Percentiles rank a stretch among this genome's conserved stretches.
Conservation (phyloP, 78 protist genomes). For the Planoprotostelium fungivorum region DNA sequence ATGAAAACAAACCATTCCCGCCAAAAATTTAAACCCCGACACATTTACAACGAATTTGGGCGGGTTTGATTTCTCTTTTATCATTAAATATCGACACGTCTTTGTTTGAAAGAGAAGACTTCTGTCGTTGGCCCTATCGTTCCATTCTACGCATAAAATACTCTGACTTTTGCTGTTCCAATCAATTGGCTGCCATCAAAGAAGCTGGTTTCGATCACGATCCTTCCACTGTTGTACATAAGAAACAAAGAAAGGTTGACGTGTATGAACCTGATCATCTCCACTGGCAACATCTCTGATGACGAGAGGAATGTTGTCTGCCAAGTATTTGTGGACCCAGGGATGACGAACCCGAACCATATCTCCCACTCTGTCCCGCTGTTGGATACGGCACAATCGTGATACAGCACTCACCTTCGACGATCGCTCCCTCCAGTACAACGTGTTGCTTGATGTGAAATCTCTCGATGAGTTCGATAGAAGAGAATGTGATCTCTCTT, state of each 20-base stretch:
- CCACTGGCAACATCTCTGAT: conserved; percentile 22
- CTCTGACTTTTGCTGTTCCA: not conserved
- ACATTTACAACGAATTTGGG: too few relatives aligned
- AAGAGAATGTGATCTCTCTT: not conserved
- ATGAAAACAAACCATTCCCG: too few relatives aligned
- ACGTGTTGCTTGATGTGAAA: conserved; percentile 16
- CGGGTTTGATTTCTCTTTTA: too few relatives aligned
- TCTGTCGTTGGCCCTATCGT: too few relatives aligned
- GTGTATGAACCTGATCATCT: not conserved
- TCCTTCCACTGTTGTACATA: not conserved
- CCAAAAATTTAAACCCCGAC: too few relatives aligned
- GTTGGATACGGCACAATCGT: not conserved
- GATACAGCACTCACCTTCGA: conserved; percentile 10
- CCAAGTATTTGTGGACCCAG: conserved; percentile 45
- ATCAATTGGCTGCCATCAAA: not conserved
- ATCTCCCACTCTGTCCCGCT: conserved; percentile 1
- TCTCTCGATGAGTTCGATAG: not conserved
- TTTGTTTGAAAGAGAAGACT: too few relatives aligned
- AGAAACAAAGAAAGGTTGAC: not conserved
- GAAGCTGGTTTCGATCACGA: not conserved
- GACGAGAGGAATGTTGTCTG: not conserved
- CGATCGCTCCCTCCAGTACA: not conserved
- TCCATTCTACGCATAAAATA: not conserved
- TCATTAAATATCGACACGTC: too few relatives aligned
- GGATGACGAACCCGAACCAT: conserved; percentile 31